Percentiles rank a stretch among this genome's conserved stretches.
Evolutionary conservation across 306 rosid genomes (phyloP).

Genomic region (Vigna unguiculata): DNA sequence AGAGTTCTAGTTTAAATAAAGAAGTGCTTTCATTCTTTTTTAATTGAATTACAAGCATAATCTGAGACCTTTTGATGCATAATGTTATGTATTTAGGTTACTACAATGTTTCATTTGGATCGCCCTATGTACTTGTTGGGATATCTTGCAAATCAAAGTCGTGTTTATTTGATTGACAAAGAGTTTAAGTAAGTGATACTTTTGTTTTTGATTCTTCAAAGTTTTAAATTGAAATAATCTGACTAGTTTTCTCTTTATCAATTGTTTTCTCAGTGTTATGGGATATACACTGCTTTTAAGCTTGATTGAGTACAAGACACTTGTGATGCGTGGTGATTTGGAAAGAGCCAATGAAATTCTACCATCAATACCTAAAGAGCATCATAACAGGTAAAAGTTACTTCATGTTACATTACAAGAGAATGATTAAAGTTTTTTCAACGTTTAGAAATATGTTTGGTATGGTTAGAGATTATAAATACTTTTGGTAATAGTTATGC

Average conservation of each 20-base stretch:
- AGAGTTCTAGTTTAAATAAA: conserved; percentile 6
- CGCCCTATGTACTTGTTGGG: conserved; percentile 99
- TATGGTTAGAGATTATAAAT: conserved; percentile 29
- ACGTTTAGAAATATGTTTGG: conserved; percentile 25
- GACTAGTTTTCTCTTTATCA: conserved; percentile 36
- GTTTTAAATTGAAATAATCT: conserved; percentile 11
- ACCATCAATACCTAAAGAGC: conserved; percentile 96
- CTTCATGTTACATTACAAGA: neutral
- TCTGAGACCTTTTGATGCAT: conserved; percentile 42
- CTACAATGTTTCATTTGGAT: conserved; percentile 98
- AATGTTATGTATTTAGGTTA: conserved; percentile 67
- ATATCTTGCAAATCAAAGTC: conserved; percentile 96
- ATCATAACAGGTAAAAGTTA: conserved; percentile 78
- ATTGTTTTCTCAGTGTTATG: conserved; percentile 70
- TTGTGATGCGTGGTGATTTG: conserved; percentile 97
- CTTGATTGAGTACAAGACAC: conserved; percentile 97
- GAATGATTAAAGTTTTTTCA: conserved; percentile 32
- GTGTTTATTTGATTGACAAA: conserved; percentile 95
- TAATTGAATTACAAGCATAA: conserved; percentile 28
- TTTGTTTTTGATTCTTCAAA: conserved; percentile 40
- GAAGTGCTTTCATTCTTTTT: neutral
- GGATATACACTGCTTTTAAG: conserved; percentile 94
- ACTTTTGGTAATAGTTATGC: conserved; percentile 29
- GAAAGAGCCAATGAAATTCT: conserved; percentile 90
- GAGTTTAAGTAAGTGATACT: conserved; percentile 87